Conservation (phyloP, 345 rosid species). For the Brassica rapa region DNA sequence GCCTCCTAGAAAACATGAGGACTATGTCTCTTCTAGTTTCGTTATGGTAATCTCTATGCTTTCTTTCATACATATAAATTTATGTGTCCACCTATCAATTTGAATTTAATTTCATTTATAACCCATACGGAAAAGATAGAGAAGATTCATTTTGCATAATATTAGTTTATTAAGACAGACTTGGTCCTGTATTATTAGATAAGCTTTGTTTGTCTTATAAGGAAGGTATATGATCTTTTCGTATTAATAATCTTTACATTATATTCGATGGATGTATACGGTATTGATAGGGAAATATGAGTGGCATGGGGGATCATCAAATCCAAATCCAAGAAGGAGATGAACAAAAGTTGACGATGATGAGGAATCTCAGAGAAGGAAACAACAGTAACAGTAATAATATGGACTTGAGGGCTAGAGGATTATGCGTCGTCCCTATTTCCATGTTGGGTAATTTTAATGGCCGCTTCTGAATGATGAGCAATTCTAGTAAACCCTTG, state of each 20-base stretch:
- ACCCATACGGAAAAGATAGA: neutral
- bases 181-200: slow-evolving; percentile 21
- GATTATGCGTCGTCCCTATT: slow-evolving; percentile 74
- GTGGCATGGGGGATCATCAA: slow-evolving; percentile 24
- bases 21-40: slow-evolving; percentile 42
- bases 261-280: slow-evolving; percentile 12
- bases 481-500: neutral
- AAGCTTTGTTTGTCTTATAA: slow-evolving; percentile 1
- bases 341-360: slow-evolving; percentile 25
- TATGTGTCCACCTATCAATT: slow-evolving; percentile 4
- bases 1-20: slow-evolving; percentile 46
- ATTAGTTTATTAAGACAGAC: neutral
- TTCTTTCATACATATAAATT: slow-evolving; percentile 19
- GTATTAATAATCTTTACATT: neutral
- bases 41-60: slow-evolving; percentile 33
- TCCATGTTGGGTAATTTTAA: slow-evolving; percentile 69
- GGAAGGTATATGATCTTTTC: slow-evolving; percentile 8
- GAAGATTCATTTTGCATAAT: slow-evolving; percentile 14
- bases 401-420: slow-evolving; percentile 66
- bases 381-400: slow-evolving; percentile 21
- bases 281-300: slow-evolving; percentile 31
- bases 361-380: slow-evolving; percentile 26
- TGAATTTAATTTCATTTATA: slow-evolving; percentile 18
- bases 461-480: slow-evolving; percentile 45
- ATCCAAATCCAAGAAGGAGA: slow-evolving; percentile 35